Base-by-base conservation (phyloP, 2,329 filamentous ascomycete species). In the Fusarium subtropicale region DNA sequence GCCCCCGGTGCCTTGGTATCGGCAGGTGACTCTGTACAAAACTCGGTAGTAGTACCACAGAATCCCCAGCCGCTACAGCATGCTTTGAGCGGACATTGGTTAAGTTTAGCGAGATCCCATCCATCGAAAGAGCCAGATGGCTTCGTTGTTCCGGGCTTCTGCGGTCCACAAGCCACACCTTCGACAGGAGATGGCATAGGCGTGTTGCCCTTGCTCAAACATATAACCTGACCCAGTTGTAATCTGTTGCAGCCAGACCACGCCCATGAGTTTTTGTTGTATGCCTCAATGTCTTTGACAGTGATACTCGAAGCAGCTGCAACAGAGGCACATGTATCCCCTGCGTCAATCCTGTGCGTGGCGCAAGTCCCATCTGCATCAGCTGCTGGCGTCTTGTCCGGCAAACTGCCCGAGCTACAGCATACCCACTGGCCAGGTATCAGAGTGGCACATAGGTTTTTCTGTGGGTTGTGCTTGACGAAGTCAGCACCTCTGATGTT, bases 401-500 rank as follows among this genome's bases (percentile, higher is more conserved):
- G 67, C 1, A 72, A 31, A 2, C 42, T 56, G 1, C 75, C 79
- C 3, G 67, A 44, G 5, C 74, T 77, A 60, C 81, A 83, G 71
- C 80, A 84, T 7, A 82, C 76, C 18, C 73, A 60, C 56, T 82
- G 74, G 3, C 72, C 72, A 0, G 69, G 50, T 18, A 41, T 50
- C 12, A 82, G 68, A 1, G 68, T 73, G 7, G 52, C 53, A 41
- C 76, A 80, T 1, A 77, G 41, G 28, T 71, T 70, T 2, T 47
- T 51, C 2, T 18, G 16, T 5, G n/a, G 24, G 3, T 83, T 83
- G 64, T 75, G 79, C 24, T 76, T 73, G 6, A 60, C 69, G 36
- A 83, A 78, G 18, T 82, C 69, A 7, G 65, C 56, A 8, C 64
- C 64, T 1, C 77, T 74, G 22, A 84, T 81, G 11, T 78, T 76